phyloP scores from a whole-genome alignment of 2,329 filamentous ascomycete genomes.

The Beauveria asiatica region DNA sequence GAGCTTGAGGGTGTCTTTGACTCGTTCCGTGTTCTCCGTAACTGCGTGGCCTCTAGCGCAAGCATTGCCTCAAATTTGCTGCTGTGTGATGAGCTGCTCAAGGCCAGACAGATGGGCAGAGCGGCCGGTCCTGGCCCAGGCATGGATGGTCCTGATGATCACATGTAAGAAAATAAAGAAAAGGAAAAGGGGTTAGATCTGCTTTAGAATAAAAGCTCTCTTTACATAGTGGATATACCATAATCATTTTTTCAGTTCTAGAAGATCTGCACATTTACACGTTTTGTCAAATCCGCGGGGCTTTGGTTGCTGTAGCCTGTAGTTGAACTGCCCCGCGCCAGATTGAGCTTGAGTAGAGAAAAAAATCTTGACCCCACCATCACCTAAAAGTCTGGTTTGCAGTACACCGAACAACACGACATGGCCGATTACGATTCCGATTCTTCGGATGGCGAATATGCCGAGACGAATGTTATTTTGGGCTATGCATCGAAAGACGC shows the following conservation, averaged over 20 bases:
- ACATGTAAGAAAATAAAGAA: constrained; percentile 29
- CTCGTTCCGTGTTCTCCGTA: constrained; percentile 89
- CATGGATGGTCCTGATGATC: constrained; percentile 52
- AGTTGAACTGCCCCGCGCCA: constrained; percentile 18
- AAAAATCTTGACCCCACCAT: constrained; percentile 35
- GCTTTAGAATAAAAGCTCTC: constrained; percentile 29
- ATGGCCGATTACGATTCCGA: constrained; percentile 85
- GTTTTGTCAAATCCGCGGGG: neutral
- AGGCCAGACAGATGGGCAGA: constrained; percentile 89
- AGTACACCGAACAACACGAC: constrained; percentile 3
- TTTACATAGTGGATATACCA: constrained; percentile 18
- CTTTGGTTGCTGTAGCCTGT: neutral
- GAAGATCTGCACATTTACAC: neutral
- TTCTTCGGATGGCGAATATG: constrained; percentile 62
- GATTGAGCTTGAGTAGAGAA: constrained; percentile 13
- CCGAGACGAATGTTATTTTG: constrained; percentile 79
- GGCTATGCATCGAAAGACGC: constrained; percentile 79
- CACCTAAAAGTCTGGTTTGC: constrained; percentile 10
- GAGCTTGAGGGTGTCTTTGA: constrained; percentile 89
- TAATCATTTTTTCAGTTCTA: neutral
- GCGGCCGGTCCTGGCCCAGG: constrained; percentile 53
- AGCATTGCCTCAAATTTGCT: constrained; percentile 93
- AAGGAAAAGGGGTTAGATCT: constrained; percentile 27
- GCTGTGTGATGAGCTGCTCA: constrained; percentile 93
- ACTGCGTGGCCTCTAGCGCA: constrained; percentile 86